These are phyloP conservation scores for Tephrocybe sp. DNA, from an alignment of 768 basidiomycete genomes.

Conservation along the genomic window DNA sequence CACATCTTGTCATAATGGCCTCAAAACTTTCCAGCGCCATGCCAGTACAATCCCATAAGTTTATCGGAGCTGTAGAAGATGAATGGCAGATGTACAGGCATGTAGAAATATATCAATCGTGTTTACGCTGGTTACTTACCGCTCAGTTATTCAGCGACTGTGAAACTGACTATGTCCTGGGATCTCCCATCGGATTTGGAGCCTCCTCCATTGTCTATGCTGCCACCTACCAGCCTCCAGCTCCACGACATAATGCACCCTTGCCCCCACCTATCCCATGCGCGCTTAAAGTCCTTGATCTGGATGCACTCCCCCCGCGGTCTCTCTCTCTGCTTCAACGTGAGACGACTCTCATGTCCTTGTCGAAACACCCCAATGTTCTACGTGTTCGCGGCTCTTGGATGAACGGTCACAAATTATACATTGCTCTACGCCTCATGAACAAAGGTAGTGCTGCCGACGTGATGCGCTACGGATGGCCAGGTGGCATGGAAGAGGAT, in stretches of 20 bases:
- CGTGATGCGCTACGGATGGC: conserved; percentile 80
- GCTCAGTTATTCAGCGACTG: conserved; percentile 49
- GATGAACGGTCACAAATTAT: conserved; percentile 79
- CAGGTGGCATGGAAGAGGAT: conserved; percentile 89
- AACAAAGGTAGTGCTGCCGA: conserved; percentile 84
- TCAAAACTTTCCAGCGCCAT: conserved; percentile 12
- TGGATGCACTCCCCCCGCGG: conserved; percentile 71
- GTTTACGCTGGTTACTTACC: conserved; percentile 9
- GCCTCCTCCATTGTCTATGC: conserved; percentile 89
- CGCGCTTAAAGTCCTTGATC: conserved; percentile 87
- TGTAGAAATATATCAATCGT: conserved; percentile 6
- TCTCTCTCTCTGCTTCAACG: conserved; percentile 73
- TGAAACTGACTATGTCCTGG: conserved; percentile 70
- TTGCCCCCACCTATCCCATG: conserved; percentile 48
- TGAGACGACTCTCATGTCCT: conserved; percentile 89
- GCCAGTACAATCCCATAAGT: conserved; percentile 24
- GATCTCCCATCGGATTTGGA: conserved; percentile 82
- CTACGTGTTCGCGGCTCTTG: conserved; percentile 88
- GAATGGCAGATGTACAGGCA: conserved; percentile 84
- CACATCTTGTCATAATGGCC: conserved; percentile 9
- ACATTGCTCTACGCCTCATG: conserved; percentile 88
- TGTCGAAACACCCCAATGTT: conserved; percentile 91
- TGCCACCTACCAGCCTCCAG: conserved; percentile 56
- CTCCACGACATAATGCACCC: conserved; percentile 7
- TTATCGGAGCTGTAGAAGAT: conserved; percentile 82